Conservation (phyloP, 257 asterid species). For the Linderniella brevidens region DNA sequence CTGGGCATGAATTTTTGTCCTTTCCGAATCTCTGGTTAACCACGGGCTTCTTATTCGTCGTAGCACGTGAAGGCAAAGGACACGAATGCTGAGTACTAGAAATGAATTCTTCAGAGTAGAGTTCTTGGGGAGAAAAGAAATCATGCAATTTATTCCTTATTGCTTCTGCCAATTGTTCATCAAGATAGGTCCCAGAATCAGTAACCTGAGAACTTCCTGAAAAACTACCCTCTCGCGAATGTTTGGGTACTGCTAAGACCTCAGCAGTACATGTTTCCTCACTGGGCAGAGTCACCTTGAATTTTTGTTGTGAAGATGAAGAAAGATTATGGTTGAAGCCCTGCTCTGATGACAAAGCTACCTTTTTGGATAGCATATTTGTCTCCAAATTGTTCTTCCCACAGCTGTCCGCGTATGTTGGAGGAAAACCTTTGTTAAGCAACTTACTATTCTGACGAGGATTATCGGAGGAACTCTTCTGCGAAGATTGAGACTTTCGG, state of each 20-base stretch:
- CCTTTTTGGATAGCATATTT: slow-evolving; percentile 17
- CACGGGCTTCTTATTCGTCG: slow-evolving; percentile 11
- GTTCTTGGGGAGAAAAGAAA: slow-evolving; percentile 33
- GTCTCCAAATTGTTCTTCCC: slow-evolving; percentile 19
- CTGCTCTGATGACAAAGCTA: slow-evolving; percentile 15
- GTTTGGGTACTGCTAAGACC: slow-evolving; percentile 28
- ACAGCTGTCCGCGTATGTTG: slow-evolving; percentile 16
- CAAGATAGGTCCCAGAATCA: slow-evolving; percentile 29
- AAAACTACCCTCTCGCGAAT: slow-evolving; percentile 19
- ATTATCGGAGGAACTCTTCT: slow-evolving; percentile 16
- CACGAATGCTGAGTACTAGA: slow-evolving; percentile 39
- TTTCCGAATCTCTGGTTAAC: slow-evolving; percentile 14
- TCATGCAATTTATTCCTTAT: slow-evolving; percentile 25
- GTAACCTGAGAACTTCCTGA: slow-evolving; percentile 26
- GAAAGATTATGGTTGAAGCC: slow-evolving; percentile 12
- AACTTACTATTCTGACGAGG: slow-evolving; percentile 17
- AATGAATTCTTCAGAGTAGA: slow-evolving; percentile 17
- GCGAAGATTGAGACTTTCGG: slow-evolving; percentile 22
- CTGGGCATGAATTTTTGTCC: slow-evolving; percentile 8
- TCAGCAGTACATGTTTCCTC: slow-evolving; percentile 17
- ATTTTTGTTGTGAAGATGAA: slow-evolving; percentile 15
- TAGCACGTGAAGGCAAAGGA: slow-evolving; percentile 31
- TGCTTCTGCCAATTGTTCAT: slow-evolving; percentile 23
- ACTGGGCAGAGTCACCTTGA: slow-evolving; percentile 6
- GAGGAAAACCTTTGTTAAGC: slow-evolving; percentile 14